These are phyloP conservation scores for Coemansia sp. DNA, from an alignment of 192 early-diverging fungal genomes.

Conservation along the genomic window DNA sequence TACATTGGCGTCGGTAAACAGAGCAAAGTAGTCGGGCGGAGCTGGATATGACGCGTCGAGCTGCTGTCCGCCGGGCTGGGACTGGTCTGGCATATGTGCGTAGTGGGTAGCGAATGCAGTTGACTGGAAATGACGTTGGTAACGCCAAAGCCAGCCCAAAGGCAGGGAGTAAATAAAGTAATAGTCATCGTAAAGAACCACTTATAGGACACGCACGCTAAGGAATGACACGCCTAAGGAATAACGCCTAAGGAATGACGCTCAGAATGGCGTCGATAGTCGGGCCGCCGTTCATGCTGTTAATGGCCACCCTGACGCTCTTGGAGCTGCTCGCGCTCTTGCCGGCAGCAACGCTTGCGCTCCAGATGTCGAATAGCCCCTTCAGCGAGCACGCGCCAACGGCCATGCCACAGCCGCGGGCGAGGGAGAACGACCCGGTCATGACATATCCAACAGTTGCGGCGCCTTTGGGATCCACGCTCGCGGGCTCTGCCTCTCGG, in stretches of 20 bases:
- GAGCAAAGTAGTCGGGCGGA: slow-evolving; percentile 68
- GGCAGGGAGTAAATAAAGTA: neutral
- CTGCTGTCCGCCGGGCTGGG: slow-evolving; percentile 28
- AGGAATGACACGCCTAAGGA: too few species aligned
- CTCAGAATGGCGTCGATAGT: slow-evolving; percentile 19
- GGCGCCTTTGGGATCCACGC: neutral
- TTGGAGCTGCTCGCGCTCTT: neutral
- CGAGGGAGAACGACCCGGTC: slow-evolving; percentile 51
- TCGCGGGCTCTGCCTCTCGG: neutral
- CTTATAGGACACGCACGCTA: too few species aligned
- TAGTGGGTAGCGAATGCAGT: slow-evolving; percentile 1
- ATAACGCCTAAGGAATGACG: slow-evolving; percentile 20
- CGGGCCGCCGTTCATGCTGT: slow-evolving; percentile 37
- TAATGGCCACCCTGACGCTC: slow-evolving; percentile 8
- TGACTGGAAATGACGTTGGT: neutral
- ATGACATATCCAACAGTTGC: slow-evolving; percentile 40
- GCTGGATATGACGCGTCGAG: slow-evolving; percentile 64
- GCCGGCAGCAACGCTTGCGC: neutral
- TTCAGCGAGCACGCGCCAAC: slow-evolving; percentile 48
- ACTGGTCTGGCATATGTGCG: slow-evolving; percentile 18
- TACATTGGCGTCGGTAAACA: slow-evolving; percentile 69
- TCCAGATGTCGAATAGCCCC: slow-evolving; percentile 33
- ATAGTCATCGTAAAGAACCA: neutral
- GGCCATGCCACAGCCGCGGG: slow-evolving; percentile 50
- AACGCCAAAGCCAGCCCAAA: neutral